phyloP scores from a whole-genome alignment of 306 rosid genomes.

The Cicer judaicum region DNA sequence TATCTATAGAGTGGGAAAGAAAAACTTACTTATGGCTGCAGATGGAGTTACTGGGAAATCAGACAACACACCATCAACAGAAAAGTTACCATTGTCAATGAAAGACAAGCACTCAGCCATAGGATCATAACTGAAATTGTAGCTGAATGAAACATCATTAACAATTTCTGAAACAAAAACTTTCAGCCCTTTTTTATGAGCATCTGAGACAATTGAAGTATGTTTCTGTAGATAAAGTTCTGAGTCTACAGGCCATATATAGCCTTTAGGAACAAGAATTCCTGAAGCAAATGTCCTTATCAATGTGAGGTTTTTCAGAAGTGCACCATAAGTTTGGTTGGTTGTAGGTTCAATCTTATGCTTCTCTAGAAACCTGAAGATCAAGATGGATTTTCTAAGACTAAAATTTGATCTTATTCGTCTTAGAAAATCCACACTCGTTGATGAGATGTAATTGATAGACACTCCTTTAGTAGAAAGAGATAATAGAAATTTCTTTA shows the following conservation, averaged over 20 bases:
- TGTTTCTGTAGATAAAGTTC: slow-evolving; percentile 56
- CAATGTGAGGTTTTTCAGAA: slow-evolving; percentile 55
- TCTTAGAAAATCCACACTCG: slow-evolving; percentile 70
- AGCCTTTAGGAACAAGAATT: slow-evolving; percentile 76
- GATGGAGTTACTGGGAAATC: slow-evolving; percentile 84
- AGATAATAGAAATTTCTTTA: slow-evolving; percentile 56
- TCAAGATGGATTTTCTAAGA: slow-evolving; percentile 49
- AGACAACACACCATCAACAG: slow-evolving; percentile 81
- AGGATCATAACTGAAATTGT: slow-evolving; percentile 84
- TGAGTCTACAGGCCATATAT: slow-evolving; percentile 67
- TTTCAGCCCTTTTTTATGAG: slow-evolving; percentile 73
- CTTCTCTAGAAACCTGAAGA: slow-evolving; percentile 62
- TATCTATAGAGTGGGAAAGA: too few relatives aligned
- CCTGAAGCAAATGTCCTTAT: slow-evolving; percentile 78
- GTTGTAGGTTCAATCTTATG: slow-evolving; percentile 61
- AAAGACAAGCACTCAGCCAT: slow-evolving; percentile 65
- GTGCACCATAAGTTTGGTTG: slow-evolving; percentile 65
- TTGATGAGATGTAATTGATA: slow-evolving; percentile 72
- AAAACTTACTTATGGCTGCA: slow-evolving; percentile 69
- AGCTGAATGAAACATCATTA: slow-evolving; percentile 67
- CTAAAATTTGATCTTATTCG: slow-evolving; percentile 48
- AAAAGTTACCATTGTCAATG: slow-evolving; percentile 62
- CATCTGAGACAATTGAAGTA: slow-evolving; percentile 74
- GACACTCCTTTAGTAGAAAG: slow-evolving; percentile 45
- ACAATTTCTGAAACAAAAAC: slow-evolving; percentile 69